Base-by-base conservation (phyloP, 2,329 filamentous ascomycete species). In the Calonectria multiphialidica region DNA sequence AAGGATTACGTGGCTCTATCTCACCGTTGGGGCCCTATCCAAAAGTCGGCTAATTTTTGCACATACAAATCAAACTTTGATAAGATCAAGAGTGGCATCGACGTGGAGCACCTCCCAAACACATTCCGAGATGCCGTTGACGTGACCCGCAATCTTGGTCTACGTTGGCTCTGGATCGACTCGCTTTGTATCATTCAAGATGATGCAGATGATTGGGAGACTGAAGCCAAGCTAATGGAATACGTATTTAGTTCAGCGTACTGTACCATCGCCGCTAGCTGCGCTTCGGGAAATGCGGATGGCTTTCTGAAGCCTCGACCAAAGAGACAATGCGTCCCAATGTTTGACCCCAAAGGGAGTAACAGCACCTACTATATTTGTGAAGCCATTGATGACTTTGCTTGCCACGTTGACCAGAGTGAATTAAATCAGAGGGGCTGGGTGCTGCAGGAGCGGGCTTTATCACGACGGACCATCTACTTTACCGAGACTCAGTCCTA, bases 401-500 rank as follows among this genome's bases (percentile, higher is more conserved):
- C 76, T 7, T 18, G 33, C 23, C 71, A 85, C 23, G 83, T 85
- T 0, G 72, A 80, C 0, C 66, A 80, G 1, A 75, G 80, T 5
- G n/a, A 74, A 3, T 72, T 86, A 9, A 83, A 80, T 66, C 70
- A 70, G 13, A 76, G 84, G 3, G 84, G 81, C 1, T 86, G 84
- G 85, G 84, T 85, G 0, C 50, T 85, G 5, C 84, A 86, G 68
- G 85, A 86, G 68, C 76, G 80, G n/a, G 81, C 79, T 0, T 72
- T 86, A 2, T 80, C 84, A 0, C 78, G 80, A 10, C 77, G 85
- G 12, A 82, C 81, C 0, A 81, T 86, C 15, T 83, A 81, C 55
- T 87, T 84, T 68, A 81, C 83, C 0, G 47, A 78, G 1, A 70
- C 70, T 0, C 82, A 86, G 69, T 80, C 81, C 1, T 84, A 86